Evolutionary conservation across 2,329 filamentous ascomycete species (phyloP).

Genomic region (Paraconiothyrium sp.): DNA sequence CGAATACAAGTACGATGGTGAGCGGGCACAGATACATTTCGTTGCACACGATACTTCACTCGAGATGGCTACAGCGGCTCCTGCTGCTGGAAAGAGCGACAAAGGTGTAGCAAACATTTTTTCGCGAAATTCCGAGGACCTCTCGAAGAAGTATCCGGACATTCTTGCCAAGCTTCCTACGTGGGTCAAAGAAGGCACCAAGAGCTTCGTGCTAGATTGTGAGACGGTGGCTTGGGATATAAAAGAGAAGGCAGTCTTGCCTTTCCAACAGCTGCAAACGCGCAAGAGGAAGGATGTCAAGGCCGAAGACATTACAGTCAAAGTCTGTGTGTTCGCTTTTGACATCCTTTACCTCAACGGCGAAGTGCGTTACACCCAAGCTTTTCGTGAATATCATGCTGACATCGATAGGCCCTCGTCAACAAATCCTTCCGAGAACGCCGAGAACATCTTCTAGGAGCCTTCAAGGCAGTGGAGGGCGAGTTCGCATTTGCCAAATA

Average conservation of each 20-base stretch:
- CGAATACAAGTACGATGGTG: conserved; percentile 99
- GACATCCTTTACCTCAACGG: conserved; percentile 94
- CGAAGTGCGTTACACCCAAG: conserved; percentile 60
- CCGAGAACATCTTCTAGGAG: conserved; percentile 74
- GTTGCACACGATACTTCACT: conserved; percentile 81
- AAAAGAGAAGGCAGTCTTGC: conserved; percentile 92
- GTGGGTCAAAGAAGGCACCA: conserved; percentile 90
- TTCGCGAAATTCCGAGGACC: conserved; percentile 94
- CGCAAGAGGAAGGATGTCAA: conserved; percentile 98
- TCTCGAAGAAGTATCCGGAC: conserved; percentile 98
- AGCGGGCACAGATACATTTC: conserved; percentile 98
- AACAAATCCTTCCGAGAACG: conserved; percentile 87
- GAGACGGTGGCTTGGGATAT: conserved; percentile 98
- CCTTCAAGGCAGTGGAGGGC: conserved; percentile 82
- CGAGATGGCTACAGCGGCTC: conserved; percentile 67
- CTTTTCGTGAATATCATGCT: conserved; percentile 20
- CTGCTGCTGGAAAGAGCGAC: conserved; percentile 71
- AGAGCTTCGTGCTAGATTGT: conserved; percentile 97
- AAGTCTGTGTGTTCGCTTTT: conserved; percentile 97
- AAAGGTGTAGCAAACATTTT: conserved; percentile 91
- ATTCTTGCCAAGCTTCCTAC: conserved; percentile 85
- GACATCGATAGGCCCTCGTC: conserved; percentile 70
- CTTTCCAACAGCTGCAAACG: conserved; percentile 98
- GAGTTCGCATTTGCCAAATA: conserved; percentile 91
- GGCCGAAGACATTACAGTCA: conserved; percentile 92